Conservation (phyloP, 345 rosid species). For the Corchorus capsularis region DNA sequence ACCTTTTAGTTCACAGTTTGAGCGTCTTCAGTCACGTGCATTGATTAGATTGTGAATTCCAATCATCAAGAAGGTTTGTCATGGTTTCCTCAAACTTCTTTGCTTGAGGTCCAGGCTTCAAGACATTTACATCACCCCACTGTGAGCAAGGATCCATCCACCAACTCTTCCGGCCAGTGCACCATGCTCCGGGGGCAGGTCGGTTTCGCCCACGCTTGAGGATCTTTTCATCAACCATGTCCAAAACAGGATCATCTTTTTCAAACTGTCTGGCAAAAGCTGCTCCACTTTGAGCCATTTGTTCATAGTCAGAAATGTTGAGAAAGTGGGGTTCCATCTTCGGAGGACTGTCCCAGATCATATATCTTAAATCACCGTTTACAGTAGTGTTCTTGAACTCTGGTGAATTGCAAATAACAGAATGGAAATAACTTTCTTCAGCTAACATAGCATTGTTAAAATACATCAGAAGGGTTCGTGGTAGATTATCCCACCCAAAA, state of each 20-base stretch:
- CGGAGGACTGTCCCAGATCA: constrained; percentile 98
- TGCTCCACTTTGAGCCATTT: constrained; percentile 83
- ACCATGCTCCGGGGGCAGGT: constrained; percentile 90
- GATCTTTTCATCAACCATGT: constrained; percentile 70
- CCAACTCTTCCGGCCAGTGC: constrained; percentile 71
- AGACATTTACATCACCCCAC: constrained; percentile 82
- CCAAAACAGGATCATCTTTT: constrained; percentile 68
- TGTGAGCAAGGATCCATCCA: constrained; percentile 92
- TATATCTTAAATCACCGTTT: constrained; percentile 78
- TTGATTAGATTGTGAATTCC: constrained; percentile 65
- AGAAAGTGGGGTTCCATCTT: constrained; percentile 92
- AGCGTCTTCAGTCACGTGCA: constrained; percentile 61
- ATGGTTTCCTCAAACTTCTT: constrained; percentile 69
- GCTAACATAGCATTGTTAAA: constrained; percentile 81
- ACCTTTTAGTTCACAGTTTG: constrained; percentile 20
- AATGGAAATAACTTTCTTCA: constrained; percentile 91
- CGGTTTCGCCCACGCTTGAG: constrained; percentile 62
- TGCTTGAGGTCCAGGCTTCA: constrained; percentile 82
- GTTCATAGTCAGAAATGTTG: constrained; percentile 56
- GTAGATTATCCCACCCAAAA: constrained; percentile 96
- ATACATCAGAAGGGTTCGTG: constrained; percentile 89
- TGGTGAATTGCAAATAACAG: constrained; percentile 86
- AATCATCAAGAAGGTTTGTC: constrained; percentile 67
- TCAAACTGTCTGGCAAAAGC: constrained; percentile 86
- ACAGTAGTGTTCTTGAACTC: constrained; percentile 85